A percentile compares a stretch with the other conserved stretches of the same genome.
These are phyloP conservation scores for Yamadazyma spencermartinsiae DNA, from an alignment of 1,139 yeast genomes.

Conservation along the genomic window DNA sequence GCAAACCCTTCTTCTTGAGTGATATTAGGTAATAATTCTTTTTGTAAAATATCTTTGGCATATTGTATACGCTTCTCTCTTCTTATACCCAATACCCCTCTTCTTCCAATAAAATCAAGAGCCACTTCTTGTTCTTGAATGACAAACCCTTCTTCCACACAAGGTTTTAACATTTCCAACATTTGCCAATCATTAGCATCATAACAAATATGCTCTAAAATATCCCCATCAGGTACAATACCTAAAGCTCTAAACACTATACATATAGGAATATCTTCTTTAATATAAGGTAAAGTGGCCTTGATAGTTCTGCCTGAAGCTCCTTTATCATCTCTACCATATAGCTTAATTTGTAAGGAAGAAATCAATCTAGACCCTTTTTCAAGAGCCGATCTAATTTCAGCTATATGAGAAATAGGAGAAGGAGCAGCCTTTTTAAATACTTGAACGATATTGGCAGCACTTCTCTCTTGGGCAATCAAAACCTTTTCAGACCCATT, in stretches of 20 bases:
- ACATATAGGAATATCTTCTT: constrained; percentile 95
- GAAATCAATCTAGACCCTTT: constrained; percentile 95
- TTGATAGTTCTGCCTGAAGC: constrained; percentile 79
- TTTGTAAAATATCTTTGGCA: constrained; percentile 93
- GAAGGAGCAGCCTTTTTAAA: constrained; percentile 98
- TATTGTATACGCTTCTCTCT: constrained; percentile 98
- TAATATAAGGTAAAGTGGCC: constrained; percentile 94
- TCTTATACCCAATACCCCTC: constrained; percentile 94
- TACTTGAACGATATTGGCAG: constrained; percentile 97
- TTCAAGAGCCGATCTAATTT: constrained; percentile 93
- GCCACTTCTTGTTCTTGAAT: constrained; percentile 98
- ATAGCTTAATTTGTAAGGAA: constrained; percentile 89
- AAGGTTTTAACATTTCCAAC: constrained; percentile 98
- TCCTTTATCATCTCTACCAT: constrained; percentile 79
- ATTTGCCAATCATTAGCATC: constrained; percentile 99
- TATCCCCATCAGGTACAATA: constrained; percentile 98
- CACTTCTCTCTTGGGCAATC: constrained; percentile 97
- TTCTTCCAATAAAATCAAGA: constrained; percentile 94
- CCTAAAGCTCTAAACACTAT: constrained; percentile 97
- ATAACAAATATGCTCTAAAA: constrained; percentile 94
- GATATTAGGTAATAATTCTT: constrained; percentile 94
- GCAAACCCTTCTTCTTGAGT: constrained; percentile 98
- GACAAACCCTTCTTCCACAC: constrained; percentile 98
- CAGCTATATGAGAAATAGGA: constrained; percentile 94
- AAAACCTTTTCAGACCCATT: constrained; percentile 98